Conservation (phyloP, 805 yeast genomes). For the Torulaspora delbrueckii region DNA sequence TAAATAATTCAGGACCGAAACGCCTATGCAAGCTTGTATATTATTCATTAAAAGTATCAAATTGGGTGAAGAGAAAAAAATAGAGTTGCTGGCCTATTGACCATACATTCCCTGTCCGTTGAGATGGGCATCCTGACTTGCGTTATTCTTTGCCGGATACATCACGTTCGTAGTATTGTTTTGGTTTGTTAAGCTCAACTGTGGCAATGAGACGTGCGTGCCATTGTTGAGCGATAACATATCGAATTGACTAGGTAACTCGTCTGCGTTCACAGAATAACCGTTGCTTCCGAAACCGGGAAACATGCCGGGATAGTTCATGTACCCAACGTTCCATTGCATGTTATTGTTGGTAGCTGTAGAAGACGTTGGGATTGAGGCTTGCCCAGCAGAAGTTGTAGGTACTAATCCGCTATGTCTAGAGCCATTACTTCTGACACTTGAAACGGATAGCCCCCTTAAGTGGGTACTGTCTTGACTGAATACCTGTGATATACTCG, state of each 20-base stretch:
- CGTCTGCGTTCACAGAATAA: slow-evolving; percentile 22
- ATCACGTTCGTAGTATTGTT: slow-evolving; percentile 14
- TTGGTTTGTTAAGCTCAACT: slow-evolving; percentile 28
- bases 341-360: slow-evolving; percentile 13
- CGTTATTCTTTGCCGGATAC: slow-evolving; percentile 14
- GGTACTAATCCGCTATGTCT: slow-evolving; percentile 22
- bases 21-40: neutral
- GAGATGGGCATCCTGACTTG: slow-evolving; percentile 10
- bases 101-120: slow-evolving; percentile 13
- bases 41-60: neutral
- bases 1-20: neutral
- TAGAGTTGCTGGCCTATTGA: neutral
- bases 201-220: slow-evolving; percentile 31
- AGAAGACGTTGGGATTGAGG: slow-evolving; percentile 10
- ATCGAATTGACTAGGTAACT: slow-evolving; percentile 29
- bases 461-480: slow-evolving; percentile 25
- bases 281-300: slow-evolving; percentile 19
- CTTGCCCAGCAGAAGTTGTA: slow-evolving; percentile 12
- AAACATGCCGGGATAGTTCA: slow-evolving; percentile 33
- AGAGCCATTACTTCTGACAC: slow-evolving; percentile 31
- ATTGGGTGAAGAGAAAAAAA: neutral
- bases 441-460: slow-evolving; percentile 32
- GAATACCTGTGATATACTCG: slow-evolving; percentile 26
- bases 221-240: slow-evolving; percentile 28
- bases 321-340: slow-evolving; percentile 15